A percentile compares a stretch with the other conserved stretches of the same genome.
These are phyloP conservation scores for Xylaria nigripes DNA, from an alignment of 495 filamentous ascomycete genomes.

Conservation along the genomic window DNA sequence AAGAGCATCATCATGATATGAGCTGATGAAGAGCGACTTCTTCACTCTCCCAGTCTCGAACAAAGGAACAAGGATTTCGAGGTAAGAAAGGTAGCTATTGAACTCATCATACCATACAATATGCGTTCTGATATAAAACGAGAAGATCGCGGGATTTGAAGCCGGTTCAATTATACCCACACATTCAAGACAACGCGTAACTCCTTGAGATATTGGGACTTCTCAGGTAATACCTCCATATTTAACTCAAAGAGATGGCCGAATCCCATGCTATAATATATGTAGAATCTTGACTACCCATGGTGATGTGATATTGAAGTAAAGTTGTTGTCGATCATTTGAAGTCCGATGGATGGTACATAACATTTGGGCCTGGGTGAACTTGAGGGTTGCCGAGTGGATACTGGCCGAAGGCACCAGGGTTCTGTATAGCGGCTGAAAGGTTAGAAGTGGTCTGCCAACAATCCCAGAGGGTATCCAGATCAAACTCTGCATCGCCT, in stretches of 20 bases:
- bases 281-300: not conserved
- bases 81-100: not conserved
- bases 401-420: not conserved
- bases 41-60: not conserved
- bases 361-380: constrained; percentile 7
- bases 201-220: not conserved
- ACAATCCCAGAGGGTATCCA: constrained; percentile 46
- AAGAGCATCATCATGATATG: not conserved
- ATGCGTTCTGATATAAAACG: not conserved
- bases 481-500: constrained; percentile 44
- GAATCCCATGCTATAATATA: not conserved
- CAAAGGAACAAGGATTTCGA: not conserved
- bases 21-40: not conserved
- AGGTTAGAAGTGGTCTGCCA: constrained; percentile 11
- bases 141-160: not conserved
- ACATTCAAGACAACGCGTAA: no score
- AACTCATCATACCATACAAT: not conserved
- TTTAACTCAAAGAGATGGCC: not conserved
- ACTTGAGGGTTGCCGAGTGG: constrained; percentile 1
- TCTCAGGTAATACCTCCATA: not conserved
- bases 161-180: not conserved
- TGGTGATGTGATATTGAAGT: not conserved
- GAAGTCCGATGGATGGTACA: constrained; percentile 10
- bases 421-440: not conserved
- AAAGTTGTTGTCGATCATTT: not conserved